Percentiles rank a stretch among this genome's conserved stretches.
phyloP scores from a whole-genome alignment of 345 rosid species.

The Fremontodendron californicum region DNA sequence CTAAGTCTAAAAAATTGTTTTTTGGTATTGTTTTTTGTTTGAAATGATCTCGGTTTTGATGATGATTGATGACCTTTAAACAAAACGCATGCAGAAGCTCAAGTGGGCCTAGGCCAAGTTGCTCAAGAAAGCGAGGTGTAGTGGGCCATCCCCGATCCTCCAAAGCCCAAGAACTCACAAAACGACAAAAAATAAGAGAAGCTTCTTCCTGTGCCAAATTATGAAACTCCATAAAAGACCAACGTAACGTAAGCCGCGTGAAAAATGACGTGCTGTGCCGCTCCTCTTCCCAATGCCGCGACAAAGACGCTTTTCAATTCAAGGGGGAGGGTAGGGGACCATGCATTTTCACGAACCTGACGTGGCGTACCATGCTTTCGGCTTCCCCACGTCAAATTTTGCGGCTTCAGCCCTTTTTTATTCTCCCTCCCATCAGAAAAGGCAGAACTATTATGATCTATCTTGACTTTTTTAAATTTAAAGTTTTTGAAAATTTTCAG shows the following conservation, averaged over 20 bases:
- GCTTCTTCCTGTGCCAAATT: not conserved
- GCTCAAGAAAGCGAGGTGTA: slow-evolving; percentile 9
- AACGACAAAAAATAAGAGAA: not conserved
- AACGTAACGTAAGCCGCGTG: not conserved
- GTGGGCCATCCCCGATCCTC: slow-evolving; percentile 20
- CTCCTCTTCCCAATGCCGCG: slow-evolving; percentile 10
- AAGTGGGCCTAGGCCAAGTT: slow-evolving; percentile 30
- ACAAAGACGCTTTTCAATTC: not conserved
- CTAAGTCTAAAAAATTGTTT: too few species aligned
- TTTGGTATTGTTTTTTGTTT: too few species aligned
- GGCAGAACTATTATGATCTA: not conserved
- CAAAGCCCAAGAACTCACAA: slow-evolving; percentile 19
- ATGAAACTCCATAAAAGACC: not conserved
- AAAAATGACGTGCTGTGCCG: not conserved
- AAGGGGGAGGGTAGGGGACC: not conserved
- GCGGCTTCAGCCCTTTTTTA: not conserved
- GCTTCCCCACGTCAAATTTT: not conserved
- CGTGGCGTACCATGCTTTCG: not conserved
- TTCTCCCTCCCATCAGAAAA: not conserved
- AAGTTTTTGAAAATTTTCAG: not conserved
- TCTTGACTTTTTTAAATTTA: not conserved
- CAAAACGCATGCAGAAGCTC: slow-evolving; percentile 34
- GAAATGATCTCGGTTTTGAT: not conserved
- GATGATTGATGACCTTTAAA: not conserved
- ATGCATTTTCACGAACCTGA: not conserved